These are phyloP conservation scores for Arthrocladium fulminans DNA, from an alignment of 2,329 filamentous ascomycete species.

Conservation along the genomic window DNA sequence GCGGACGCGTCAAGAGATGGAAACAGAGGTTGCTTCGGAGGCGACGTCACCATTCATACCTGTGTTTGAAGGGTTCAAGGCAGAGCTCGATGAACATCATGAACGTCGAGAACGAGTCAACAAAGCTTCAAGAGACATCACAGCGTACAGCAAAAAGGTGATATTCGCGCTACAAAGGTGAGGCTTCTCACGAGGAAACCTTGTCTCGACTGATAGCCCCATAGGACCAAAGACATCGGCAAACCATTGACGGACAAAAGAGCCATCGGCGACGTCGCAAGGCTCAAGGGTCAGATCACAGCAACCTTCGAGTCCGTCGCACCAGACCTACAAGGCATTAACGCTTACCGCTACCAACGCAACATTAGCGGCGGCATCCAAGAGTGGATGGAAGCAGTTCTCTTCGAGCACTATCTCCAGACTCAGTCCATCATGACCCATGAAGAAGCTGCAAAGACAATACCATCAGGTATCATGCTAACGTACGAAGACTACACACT, in stretches of 20 bases:
- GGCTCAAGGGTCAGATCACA: conserved; percentile 65
- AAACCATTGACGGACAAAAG: conserved; percentile 5
- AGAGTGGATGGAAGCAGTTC: conserved; percentile 86
- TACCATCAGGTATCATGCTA: conserved; percentile 50
- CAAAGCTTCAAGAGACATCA: conserved; percentile 87
- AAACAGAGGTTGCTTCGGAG: conserved; percentile 12
- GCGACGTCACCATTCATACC: conserved; percentile 41
- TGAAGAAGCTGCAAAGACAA: conserved; percentile 44
- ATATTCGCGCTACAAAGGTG: conserved; percentile 81
- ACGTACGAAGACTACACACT: conserved; percentile 80
- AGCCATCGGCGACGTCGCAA: conserved; percentile 30
- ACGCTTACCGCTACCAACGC: conserved; percentile 70
- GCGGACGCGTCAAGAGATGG: conserved; percentile 17
- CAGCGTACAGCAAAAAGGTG: conserved; percentile 95
- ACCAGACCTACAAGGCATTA: conserved; percentile 66
- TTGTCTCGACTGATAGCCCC: background rate
- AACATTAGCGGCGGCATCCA: conserved; percentile 75
- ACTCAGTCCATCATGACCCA: conserved; percentile 65
- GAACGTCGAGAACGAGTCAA: conserved; percentile 83
- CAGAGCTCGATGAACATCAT: conserved; percentile 88
- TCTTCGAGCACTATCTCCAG: conserved; percentile 79
- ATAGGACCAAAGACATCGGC: conserved; percentile 4
- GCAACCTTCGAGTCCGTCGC: conserved; percentile 59
- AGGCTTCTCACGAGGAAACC: conserved; percentile 6
- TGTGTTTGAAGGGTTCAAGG: conserved; percentile 79